These are phyloP conservation scores for Heteromeles arbutifolia DNA, from an alignment of 306 rosid species.

Conservation along the genomic window DNA sequence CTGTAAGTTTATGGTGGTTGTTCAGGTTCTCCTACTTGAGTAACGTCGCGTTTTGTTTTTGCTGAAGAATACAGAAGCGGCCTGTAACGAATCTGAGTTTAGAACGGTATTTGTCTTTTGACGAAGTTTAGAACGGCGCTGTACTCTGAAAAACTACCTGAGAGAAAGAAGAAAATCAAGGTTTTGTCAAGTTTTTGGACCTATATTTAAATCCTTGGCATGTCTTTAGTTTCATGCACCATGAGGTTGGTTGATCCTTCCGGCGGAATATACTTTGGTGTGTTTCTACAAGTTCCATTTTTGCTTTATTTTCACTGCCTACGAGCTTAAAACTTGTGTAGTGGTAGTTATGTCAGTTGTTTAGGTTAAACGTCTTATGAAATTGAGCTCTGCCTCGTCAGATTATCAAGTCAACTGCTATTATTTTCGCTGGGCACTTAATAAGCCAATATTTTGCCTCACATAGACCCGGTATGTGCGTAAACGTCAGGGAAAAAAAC, in stretches of 20 bases:
- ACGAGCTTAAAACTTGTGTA: neutral
- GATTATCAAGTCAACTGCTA: too few species aligned
- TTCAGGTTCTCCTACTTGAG: constrained; percentile 11
- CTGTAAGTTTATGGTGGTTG: constrained; percentile 14
- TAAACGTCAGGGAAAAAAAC: too few species aligned
- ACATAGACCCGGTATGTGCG: too few species aligned
- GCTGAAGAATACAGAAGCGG: constrained; percentile 14
- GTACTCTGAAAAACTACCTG: constrained; percentile 17
- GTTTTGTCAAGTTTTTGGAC: neutral
- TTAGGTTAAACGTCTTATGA: neutral
- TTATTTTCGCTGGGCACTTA: too few species aligned
- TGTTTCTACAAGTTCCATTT: neutral
- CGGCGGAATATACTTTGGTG: neutral
- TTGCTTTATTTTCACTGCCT: neutral
- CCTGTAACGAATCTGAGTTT: constrained; percentile 20
- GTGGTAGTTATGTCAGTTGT: neutral
- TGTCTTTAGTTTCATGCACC: neutral
- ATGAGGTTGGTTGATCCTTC: neutral
- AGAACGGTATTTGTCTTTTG: neutral
- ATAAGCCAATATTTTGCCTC: too few species aligned
- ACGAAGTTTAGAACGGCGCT: neutral
- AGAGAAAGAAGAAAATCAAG: neutral
- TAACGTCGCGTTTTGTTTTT: constrained; percentile 10
- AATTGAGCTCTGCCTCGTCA: neutral
- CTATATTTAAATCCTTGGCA: neutral